Base-by-base conservation (phyloP, 306 rosid genomes). In the Corylus heterophylla region DNA sequence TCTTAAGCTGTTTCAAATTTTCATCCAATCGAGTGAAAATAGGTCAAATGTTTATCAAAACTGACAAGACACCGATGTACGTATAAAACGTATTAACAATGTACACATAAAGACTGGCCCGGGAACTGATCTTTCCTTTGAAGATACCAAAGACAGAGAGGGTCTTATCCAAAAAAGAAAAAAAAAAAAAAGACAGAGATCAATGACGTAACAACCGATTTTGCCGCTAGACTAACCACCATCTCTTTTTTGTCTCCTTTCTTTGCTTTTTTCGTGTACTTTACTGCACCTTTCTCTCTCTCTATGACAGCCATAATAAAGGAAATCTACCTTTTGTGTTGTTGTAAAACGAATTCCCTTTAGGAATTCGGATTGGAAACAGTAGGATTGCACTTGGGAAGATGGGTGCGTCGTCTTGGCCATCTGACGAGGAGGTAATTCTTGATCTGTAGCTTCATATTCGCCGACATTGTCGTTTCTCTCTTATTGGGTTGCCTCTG, bases 331-430 rank as follows among this genome's bases (percentile, higher is more conserved):
- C 37, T 54, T 45, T n/a, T 47, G 72, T 71, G 69, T 73, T 69
- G 14, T 72, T 52, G 10, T 31, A 6, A 29, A 64, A 17, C 49
- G 31, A 63, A 48, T 22, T 58, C 22, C 64, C 22, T n/a, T 4
- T n/a, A 49, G 22, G 25, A 27, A 55, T 8, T 54, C 72, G 27
- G 79, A 37, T 59, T 51, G 20, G 12, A 64, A 20, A 37, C 54
- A 56, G 14, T 27, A 69, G 18, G 51, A 48, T 31, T 8, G 55
- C 73, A 13, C 52, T 48, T 22, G 58, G 7, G 61, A 81, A 77
- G 16, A 89, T 92, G 98, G 90, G 79, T 44, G 76, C 4, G 2
- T 76, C 45, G 7, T 82, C 78, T 16, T 94, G 98, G 98, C 98
- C 98, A 49, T 86, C 90, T 12, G 77, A 76, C 62, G n/a, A 78